A percentile compares a stretch with the other conserved stretches of the same genome.
phyloP scores from a whole-genome alignment of 495 filamentous ascomycete species.

The Talaromyces thailandensis region DNA sequence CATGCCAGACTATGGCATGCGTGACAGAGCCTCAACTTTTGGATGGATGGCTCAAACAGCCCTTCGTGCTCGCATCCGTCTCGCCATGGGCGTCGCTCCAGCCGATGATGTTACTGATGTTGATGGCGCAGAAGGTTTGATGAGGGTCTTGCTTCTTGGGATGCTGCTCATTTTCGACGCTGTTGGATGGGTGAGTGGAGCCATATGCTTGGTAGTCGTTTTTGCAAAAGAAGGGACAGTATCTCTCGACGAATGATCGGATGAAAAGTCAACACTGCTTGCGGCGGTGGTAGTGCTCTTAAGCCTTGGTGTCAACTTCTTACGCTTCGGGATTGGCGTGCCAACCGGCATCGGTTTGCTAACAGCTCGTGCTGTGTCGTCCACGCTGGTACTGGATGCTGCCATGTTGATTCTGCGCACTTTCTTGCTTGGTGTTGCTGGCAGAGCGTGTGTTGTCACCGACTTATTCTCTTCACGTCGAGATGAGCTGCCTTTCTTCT shows the following conservation, averaged over 20 bases:
- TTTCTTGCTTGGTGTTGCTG: slow-evolving; percentile 7
- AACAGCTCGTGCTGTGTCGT: background rate
- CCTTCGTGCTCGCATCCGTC: slow-evolving; percentile 25
- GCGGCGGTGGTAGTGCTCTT: slow-evolving; percentile 9
- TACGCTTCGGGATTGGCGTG: slow-evolving; percentile 26
- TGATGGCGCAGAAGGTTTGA: slow-evolving; percentile 15
- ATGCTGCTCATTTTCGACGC: slow-evolving; percentile 10
- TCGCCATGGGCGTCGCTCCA: slow-evolving; percentile 33
- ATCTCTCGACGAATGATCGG: slow-evolving; percentile 15
- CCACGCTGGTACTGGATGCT: slow-evolving; percentile 10
- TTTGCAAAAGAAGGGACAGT: background rate
- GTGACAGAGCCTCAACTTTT: background rate
- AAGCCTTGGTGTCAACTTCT: slow-evolving; percentile 28
- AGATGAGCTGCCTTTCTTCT: background rate
- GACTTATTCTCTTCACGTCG: background rate
- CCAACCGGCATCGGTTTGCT: slow-evolving; percentile 8
- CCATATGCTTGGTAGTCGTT: background rate
- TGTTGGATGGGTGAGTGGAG: slow-evolving; percentile 2
- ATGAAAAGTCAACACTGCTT: background rate
- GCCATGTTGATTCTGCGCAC: slow-evolving; percentile 7
- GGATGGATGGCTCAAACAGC: background rate
- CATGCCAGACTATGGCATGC: background rate
- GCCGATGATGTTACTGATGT: slow-evolving; percentile 10
- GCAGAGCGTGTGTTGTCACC: background rate
- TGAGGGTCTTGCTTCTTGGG: slow-evolving; percentile 20